Evolutionary conservation across 1,139 yeast species (phyloP).

Genomic region (Yarrowia galli): DNA sequence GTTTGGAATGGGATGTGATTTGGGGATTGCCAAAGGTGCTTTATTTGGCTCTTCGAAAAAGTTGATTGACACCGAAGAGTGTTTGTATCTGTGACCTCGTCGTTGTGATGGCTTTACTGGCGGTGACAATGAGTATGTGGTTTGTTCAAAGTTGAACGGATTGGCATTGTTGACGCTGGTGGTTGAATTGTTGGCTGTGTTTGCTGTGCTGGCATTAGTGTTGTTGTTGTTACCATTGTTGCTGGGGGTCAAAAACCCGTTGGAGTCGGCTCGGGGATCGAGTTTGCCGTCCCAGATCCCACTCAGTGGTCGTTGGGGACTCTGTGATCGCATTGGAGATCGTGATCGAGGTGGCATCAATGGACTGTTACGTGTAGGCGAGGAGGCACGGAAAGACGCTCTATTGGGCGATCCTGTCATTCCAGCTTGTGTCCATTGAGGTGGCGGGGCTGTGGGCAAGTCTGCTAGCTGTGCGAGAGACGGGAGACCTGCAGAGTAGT

Average conservation of each 20-base stretch:
- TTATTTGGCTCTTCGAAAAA: constrained; percentile 89
- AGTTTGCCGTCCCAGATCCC: constrained; percentile 24
- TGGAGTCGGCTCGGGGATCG: constrained; percentile 12
- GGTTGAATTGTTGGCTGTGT: not conserved
- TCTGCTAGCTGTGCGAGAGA: constrained; percentile 20
- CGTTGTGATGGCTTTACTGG: constrained; percentile 59
- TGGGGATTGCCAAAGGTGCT: constrained; percentile 75
- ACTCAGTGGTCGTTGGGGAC: constrained; percentile 33
- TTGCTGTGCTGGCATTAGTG: not conserved
- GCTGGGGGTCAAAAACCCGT: constrained; percentile 8
- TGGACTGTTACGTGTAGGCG: constrained; percentile 11
- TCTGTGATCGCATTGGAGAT: constrained; percentile 21
- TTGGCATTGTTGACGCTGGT: constrained; percentile 4
- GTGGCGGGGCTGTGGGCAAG: constrained; percentile 39
- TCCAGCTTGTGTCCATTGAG: constrained; percentile 38
- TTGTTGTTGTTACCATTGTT: too few species aligned
- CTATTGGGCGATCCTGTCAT: constrained; percentile 39
- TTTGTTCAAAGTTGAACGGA: constrained; percentile 53
- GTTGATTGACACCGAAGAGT: constrained; percentile 96
- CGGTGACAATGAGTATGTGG: constrained; percentile 45
- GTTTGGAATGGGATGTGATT: constrained; percentile 81
- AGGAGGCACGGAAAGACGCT: constrained; percentile 32
- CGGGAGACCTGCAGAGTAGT: constrained; percentile 29
- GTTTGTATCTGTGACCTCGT: constrained; percentile 94
- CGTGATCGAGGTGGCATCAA: constrained; percentile 28